phyloP scores from a whole-genome alignment of 2,329 filamentous ascomycete genomes.

The Passalora sequoiae region DNA sequence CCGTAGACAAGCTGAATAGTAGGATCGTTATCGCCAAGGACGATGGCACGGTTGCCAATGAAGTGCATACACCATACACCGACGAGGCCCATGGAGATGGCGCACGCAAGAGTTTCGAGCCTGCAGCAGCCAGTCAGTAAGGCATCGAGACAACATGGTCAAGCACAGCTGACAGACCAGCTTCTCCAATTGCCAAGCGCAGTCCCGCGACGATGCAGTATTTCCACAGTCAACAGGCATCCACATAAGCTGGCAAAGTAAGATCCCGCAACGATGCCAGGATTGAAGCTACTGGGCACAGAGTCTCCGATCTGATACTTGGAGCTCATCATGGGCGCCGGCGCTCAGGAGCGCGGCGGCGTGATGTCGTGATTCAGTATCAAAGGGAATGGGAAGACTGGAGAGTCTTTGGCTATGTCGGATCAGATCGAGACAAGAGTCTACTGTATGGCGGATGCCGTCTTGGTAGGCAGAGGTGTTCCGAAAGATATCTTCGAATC shows the following conservation, averaged over 20 bases:
- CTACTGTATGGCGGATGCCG: background rate
- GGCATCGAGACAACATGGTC: background rate
- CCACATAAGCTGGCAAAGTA: slow-evolving; percentile 69
- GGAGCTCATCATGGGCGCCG: background rate
- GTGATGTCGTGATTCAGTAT: background rate
- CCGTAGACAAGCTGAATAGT: slow-evolving; percentile 67
- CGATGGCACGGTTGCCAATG: slow-evolving; percentile 74
- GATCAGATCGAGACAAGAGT: too few species aligned
- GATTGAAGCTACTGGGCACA: slow-evolving; percentile 40
- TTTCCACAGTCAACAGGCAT: slow-evolving; percentile 71
- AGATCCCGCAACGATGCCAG: slow-evolving; percentile 63
- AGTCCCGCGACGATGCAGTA: slow-evolving; percentile 59
- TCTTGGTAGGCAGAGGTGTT: too few species aligned
- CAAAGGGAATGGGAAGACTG: too few species aligned
- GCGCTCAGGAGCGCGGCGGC: background rate
- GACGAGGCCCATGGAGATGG: slow-evolving; percentile 44
- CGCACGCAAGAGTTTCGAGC: slow-evolving; percentile 40
- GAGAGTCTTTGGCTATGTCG: too few species aligned
- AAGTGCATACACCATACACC: slow-evolving; percentile 64
- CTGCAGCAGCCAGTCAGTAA: slow-evolving; percentile 24
- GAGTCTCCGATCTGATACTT: slow-evolving; percentile 6
- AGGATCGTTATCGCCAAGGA: slow-evolving; percentile 57
- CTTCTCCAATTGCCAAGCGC: slow-evolving; percentile 29
- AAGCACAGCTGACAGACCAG: slow-evolving; percentile 14
- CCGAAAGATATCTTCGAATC: background rate